A percentile compares a stretch with the other conserved stretches of the same genome.
Evolutionary conservation across 257 asterid genomes (phyloP).

Genomic region (Solanum etuberosum): DNA sequence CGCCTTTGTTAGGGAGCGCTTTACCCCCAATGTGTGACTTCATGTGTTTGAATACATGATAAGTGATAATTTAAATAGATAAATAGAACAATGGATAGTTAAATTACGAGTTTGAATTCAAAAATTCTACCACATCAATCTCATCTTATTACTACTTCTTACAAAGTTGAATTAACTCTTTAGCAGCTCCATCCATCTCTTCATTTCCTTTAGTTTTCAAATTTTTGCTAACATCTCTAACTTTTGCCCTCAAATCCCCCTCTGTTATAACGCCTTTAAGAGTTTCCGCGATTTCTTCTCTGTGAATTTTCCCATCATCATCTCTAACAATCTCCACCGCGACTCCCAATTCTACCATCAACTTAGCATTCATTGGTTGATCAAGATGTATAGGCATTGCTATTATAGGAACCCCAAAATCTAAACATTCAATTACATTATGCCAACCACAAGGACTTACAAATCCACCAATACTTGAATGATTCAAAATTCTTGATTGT

Average conservation of each 20-base stretch:
- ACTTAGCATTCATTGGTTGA: constrained; percentile 35
- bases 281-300: constrained; percentile 11
- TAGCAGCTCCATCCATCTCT: constrained; percentile 18
- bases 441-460: constrained; percentile 39
- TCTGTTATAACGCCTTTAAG: constrained; percentile 16
- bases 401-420: constrained; percentile 30
- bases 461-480: constrained; percentile 24
- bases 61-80: too few species aligned
- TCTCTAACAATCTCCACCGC: constrained; percentile 30
- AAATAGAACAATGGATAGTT: too few species aligned
- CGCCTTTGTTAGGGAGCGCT: too few species aligned
- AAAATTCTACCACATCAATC: too few species aligned
- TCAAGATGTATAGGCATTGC: constrained; percentile 38
- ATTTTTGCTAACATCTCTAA: constrained; percentile 4
- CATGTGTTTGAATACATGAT: too few species aligned
- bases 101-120: too few species aligned
- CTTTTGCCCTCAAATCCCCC: constrained; percentile 5
- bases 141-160: background rate
- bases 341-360: constrained; percentile 30
- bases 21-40: too few species aligned
- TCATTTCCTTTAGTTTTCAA: background rate
- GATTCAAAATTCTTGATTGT: constrained; percentile 18
- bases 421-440: constrained; percentile 27
- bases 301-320: background rate
- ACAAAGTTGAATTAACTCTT: constrained; percentile 7